Evolutionary conservation across 2,329 filamentous ascomycete genomes (phyloP), one percentile per base, ranked within the genome.

Genomic region (Diplodia scrobiculata): DNA sequence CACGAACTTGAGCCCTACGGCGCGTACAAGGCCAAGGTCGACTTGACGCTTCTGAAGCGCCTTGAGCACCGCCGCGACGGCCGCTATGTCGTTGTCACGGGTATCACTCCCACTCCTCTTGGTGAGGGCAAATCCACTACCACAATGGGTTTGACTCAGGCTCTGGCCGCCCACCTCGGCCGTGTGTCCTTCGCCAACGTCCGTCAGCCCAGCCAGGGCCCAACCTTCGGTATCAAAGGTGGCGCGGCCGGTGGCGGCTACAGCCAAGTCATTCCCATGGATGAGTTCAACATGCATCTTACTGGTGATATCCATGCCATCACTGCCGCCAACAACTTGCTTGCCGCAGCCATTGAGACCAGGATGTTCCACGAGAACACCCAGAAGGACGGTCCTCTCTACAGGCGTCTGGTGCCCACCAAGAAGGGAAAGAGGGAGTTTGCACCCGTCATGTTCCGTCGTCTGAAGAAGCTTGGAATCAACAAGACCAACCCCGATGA

Each of bases 231-330:
- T 74, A 98, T 99, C 84, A 99, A 99, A 84, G 95, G 95, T 69
- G 95, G 95, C 73, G 95, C 95, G 67, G 95, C 95, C 66, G 95
- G 95, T 73, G 95, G 95, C 78, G 95, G 95, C 47, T 99, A 98
- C 86, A 97, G 92, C 78, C 95, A 99, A 79, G 95, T 99, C 75
- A 98, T 99, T 73, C 95, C 95, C 67, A 99, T 99, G 95, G 95
- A 99, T 73, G 95, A 99, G 79, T 99, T 99, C 84, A 99, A 99
- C 80, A 83, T 99, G 75, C 95, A 99, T 78, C 82, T 99, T 73
- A 99, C 95, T 65, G 95, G 95, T 73, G 95, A 99, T 77, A 98
- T 99, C 66, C 95, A 99, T 78, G 95, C 95, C 70, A 95, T 99
- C 74, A 92, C 92, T 63, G 94, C 94, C 32, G 95, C 95, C 45